Evolutionary conservation across 2,329 filamentous ascomycete genomes (phyloP).

Genomic region (Claviceps humidiphila): DNA sequence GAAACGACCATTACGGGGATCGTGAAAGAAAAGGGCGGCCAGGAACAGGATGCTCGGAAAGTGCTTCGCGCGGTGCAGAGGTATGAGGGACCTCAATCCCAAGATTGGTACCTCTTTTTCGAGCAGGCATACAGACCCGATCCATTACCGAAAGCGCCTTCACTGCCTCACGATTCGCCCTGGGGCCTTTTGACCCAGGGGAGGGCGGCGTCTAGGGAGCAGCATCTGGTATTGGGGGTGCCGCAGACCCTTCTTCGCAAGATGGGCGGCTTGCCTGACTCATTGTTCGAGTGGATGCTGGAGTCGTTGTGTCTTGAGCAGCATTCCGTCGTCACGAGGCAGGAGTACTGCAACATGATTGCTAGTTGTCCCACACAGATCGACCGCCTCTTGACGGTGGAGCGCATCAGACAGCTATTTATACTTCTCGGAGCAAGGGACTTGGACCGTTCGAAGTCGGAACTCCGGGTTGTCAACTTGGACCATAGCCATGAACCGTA

Average conservation of each 20-base stretch:
- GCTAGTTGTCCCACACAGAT: slow-evolving; percentile 30
- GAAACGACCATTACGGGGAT: slow-evolving; percentile 15
- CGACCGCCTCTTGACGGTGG: slow-evolving; percentile 29
- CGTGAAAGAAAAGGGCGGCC: slow-evolving; percentile 24
- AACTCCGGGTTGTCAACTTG: slow-evolving; percentile 11
- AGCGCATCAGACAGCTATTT: slow-evolving; percentile 41
- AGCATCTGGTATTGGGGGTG: slow-evolving; percentile 49
- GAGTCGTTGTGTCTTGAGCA: slow-evolving; percentile 42
- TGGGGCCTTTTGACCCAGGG: slow-evolving; percentile 39
- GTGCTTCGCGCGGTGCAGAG: slow-evolving; percentile 37
- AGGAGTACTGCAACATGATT: slow-evolving; percentile 47
- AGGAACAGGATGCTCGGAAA: slow-evolving; percentile 31
- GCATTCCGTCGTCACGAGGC: slow-evolving; percentile 38
- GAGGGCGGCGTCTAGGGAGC: slow-evolving; percentile 31
- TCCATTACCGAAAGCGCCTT: slow-evolving; percentile 14
- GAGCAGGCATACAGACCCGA: slow-evolving; percentile 18
- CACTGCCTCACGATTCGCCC: slow-evolving; percentile 21
- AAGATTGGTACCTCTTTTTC: slow-evolving; percentile 38
- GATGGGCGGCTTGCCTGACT: slow-evolving; percentile 38
- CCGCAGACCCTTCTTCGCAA: slow-evolving; percentile 35
- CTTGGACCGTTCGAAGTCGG: slow-evolving; percentile 25
- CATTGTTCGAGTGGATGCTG: slow-evolving; percentile 54
- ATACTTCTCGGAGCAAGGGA: slow-evolving; percentile 37
- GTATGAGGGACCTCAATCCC: slow-evolving; percentile 25
- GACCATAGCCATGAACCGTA: slow-evolving; percentile 15